A percentile compares a stretch with the other conserved stretches of the same genome.
Conservation (phyloP, 2,329 filamentous ascomycete genomes). For the Talaromyces islandicus region DNA sequence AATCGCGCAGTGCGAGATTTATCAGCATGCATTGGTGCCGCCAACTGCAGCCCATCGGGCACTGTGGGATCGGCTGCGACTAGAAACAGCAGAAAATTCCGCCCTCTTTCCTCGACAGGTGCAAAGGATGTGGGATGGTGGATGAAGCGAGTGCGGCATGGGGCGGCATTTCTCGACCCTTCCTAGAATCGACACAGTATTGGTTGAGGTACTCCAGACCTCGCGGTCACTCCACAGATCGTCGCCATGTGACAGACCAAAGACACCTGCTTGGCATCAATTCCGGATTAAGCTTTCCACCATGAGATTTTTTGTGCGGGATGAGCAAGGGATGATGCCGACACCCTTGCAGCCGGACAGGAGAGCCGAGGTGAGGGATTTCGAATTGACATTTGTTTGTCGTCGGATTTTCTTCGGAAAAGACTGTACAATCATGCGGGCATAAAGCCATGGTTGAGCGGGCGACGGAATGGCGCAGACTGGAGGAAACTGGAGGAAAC, state of each 20-base stretch:
- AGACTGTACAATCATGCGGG: too few relatives aligned
- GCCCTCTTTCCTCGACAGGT: background rate
- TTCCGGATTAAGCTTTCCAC: conserved; percentile 6
- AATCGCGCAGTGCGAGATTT: background rate
- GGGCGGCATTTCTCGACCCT: background rate
- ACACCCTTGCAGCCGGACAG: background rate
- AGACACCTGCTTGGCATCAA: background rate
- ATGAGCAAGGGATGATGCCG: background rate
- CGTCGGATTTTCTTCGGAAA: too few relatives aligned
- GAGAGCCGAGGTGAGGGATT: background rate
- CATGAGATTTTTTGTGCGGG: conserved; percentile 5
- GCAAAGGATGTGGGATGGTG: background rate
- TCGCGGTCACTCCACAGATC: background rate
- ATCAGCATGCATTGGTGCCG: background rate
- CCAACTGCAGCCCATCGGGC: background rate
- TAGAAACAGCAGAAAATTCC: background rate
- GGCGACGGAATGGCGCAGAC: background rate
- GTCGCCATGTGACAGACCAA: background rate
- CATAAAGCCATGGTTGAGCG: background rate
- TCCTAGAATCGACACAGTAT: too few relatives aligned
- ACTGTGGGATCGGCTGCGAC: background rate
- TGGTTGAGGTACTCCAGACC: background rate
- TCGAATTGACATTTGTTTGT: background rate
- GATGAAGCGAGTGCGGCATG: background rate
- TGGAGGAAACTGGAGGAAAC: background rate